Evolutionary conservation across 306 rosid genomes (phyloP).

Genomic region (Prunus mume): DNA sequence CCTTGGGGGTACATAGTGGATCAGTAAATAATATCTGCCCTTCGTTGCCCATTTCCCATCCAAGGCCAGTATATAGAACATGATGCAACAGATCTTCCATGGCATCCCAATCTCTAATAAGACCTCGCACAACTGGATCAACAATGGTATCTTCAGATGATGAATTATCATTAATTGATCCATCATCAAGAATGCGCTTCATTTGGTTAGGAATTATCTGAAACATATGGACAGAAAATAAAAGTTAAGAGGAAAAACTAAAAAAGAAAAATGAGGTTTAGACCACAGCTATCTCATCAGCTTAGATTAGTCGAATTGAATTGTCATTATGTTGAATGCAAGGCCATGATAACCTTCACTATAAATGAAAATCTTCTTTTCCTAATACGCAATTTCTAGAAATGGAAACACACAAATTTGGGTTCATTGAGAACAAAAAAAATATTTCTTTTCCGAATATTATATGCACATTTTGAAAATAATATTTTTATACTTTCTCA

Average conservation of each 20-base stretch:
- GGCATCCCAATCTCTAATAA: conserved; percentile 92
- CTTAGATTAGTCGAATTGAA: not conserved
- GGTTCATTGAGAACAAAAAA: not conserved
- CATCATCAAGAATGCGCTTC: conserved; percentile 73
- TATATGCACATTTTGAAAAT: not conserved
- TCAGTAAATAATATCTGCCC: conserved; percentile 92
- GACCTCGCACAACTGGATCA: conserved; percentile 75
- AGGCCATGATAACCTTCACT: not conserved
- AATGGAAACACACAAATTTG: not conserved
- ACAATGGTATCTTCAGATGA: conserved; percentile 44
- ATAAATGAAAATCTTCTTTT: not conserved
- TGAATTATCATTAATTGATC: conserved; percentile 42
- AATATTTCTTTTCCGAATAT: not conserved
- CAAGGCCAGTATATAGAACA: conserved; percentile 84
- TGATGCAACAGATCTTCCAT: conserved; percentile 91
- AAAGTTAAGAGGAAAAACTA: not conserved
- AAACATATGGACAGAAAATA: not conserved
- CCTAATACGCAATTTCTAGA: not conserved
- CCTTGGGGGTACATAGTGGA: conserved; percentile 96
- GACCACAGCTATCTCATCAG: not conserved
- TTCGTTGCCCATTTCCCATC: conserved; percentile 98
- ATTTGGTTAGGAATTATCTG: conserved; percentile 91
- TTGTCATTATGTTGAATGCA: not conserved
- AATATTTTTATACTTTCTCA: not conserved
- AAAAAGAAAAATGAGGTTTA: not conserved